Evolutionary conservation across 2,329 filamentous ascomycete genomes (phyloP).

Genomic region (Monilinia fructigena): DNA sequence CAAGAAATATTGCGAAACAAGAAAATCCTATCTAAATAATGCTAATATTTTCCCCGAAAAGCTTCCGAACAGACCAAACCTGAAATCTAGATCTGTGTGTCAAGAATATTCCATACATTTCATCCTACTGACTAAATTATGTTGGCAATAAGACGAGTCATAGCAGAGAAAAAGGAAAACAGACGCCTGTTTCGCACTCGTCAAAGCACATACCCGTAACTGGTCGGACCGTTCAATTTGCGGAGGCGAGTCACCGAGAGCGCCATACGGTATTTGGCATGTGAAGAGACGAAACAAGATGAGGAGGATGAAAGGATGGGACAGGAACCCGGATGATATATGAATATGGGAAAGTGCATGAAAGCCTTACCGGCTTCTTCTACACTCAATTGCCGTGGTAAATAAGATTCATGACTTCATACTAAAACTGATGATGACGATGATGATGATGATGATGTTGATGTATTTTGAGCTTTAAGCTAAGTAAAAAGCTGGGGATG

Average conservation of each 20-base stretch:
- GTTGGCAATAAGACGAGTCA: conserved; percentile 10
- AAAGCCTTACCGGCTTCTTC: conserved; percentile 1
- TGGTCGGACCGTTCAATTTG: conserved; percentile 15
- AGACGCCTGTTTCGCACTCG: conserved; percentile 1
- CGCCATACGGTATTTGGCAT: conserved; percentile 14
- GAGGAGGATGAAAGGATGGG: neutral
- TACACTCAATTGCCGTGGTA: conserved; percentile 1
- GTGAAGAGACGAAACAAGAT: neutral
- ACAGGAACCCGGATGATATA: conserved; percentile 8
- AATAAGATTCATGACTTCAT: neutral
- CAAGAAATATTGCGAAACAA: conserved; percentile 3
- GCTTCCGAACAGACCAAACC: conserved; percentile 3
- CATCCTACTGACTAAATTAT: neutral
- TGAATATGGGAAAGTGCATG: conserved; percentile 6
- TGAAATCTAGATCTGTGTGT: conserved; percentile 10
- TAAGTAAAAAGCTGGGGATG: neutral
- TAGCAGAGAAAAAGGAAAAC: neutral
- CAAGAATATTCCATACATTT: neutral
- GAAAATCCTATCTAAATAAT: neutral
- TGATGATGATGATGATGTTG: neutral
- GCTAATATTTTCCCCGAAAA: neutral
- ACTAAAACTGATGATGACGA: neutral
- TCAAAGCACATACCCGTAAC: conserved; percentile 15
- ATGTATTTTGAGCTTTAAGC: neutral
- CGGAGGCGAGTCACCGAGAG: conserved; percentile 13